phyloP scores from a whole-genome alignment of 352 stramenopile species.

The Phytophthora rubi region DNA sequence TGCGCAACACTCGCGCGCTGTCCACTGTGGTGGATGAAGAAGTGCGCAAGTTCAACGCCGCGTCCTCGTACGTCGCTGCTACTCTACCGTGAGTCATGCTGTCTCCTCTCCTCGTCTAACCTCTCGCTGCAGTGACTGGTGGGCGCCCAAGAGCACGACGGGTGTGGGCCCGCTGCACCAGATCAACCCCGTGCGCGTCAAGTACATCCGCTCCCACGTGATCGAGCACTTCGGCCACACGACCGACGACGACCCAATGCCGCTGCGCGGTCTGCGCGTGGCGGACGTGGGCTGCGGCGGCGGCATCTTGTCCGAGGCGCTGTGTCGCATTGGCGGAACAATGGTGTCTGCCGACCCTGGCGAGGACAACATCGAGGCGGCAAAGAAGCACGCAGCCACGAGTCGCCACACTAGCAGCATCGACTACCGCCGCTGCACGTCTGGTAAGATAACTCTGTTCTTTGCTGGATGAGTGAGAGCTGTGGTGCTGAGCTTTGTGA shows the following conservation, averaged over 20 bases:
- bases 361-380: slow-evolving; percentile 72
- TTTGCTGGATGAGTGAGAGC: not conserved
- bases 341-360: slow-evolving; percentile 82
- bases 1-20: slow-evolving; percentile 35
- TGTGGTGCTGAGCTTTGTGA: slow-evolving; percentile 14
- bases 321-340: slow-evolving; percentile 76
- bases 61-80: slow-evolving; percentile 58
- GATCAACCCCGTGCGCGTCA: slow-evolving; percentile 84
- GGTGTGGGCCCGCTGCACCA: slow-evolving; percentile 83
- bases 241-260: slow-evolving; percentile 52
- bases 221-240: slow-evolving; percentile 70
- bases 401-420: slow-evolving; percentile 67
- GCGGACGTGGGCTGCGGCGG: slow-evolving; percentile 83
- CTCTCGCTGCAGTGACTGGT: slow-evolving; percentile 73
- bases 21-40: slow-evolving; percentile 81
- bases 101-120: not conserved
- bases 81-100: not conserved
- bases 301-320: slow-evolving; percentile 83
- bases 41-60: slow-evolving; percentile 84
- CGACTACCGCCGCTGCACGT: slow-evolving; percentile 85
- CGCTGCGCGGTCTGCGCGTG: slow-evolving; percentile 61
- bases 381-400: slow-evolving; percentile 62
- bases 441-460: slow-evolving; percentile 38
- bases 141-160: slow-evolving; percentile 73
- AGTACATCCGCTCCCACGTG: slow-evolving; percentile 80